Base-by-base conservation (phyloP, 306 rosid genomes). In the Prunus persica region DNA sequence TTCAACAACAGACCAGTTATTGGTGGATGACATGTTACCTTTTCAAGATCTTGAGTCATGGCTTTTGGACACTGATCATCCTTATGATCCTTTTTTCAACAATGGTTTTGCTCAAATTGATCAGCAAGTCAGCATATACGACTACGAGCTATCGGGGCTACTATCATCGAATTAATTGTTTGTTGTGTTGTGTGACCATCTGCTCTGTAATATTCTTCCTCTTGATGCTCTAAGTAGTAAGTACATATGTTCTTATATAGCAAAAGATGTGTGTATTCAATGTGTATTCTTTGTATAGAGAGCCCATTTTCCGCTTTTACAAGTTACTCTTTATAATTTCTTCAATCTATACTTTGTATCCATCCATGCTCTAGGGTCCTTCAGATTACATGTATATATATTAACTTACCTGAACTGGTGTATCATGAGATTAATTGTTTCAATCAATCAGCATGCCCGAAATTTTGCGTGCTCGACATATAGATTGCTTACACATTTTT, bases 121-220 rank as follows among this genome's bases (percentile, higher is more conserved):
- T 55, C 75, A 74, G 62, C 83, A 81, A 57, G 75, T 85, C 65
- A 78, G 81, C 77, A 78, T 81, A 70, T 81, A 70, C 11, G 88
- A 82, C 61, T 74, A 81, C 46, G 85, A 82, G 70, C 76, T 79
- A 5, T 75, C 73, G 1, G 79, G 86, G 49, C 45, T 75, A 4
- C 14, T 78, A 38, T 85, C 70, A 82, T 63, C 49, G 49, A 32
- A 57, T 65, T 57, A 18, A 25, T 8, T 8, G 14, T 24, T 11
- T 22, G 30, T 58, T 38, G 4, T 22, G 30, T 58, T 38, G 4
- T 68, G 2, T 18, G 3, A 28, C 14, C 50, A 20, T 63, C 41
- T 68, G 45, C 74, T 45, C 15, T 30, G 66, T 28, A 62, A 64
- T 24, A 45, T 27, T 57, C 45, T 77, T 57, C 18, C 34, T 12